Evolutionary conservation across 169 alveolate species (phyloP), one percentile per base, ranked within the genome.

Genomic region (Plasmodium adleri): DNA sequence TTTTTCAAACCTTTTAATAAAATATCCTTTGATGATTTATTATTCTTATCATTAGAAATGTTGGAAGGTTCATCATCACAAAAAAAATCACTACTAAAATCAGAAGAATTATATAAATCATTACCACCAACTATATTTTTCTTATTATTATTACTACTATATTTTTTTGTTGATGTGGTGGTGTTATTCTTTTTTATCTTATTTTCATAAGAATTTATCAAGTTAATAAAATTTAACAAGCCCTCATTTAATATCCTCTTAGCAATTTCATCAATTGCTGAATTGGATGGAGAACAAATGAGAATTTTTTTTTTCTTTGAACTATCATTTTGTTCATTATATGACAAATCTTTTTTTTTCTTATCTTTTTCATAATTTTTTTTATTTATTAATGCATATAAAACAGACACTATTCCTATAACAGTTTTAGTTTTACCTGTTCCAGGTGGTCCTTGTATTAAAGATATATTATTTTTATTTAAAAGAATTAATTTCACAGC

Each of bases 381-480:
- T 50, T 50, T 17, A 59, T 59, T 68, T 20, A 72, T 74, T 32
- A 67, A 39, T 22, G 88, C 70, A 49, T 71, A 72, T 47, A 85
- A 58, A 9, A 67, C 92, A 15, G 75, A 88, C 64, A 98, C 88
- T 20, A 98, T 93, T 39, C 99, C 99, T 28, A 97, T 88, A 50
- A 98, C 96, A 0, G 99, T 98, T 68, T 97, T 96, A 1, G 99
- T 98, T 92, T 98, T 98, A 12, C 99, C 99, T 12, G 99, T 98
- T 8, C 99, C 99, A n/a, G 99, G 99, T 6, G 99, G 99, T 1
- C 99, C 99, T 78, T 98, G 99, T 22, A 98, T 96, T 17, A 98
- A 94, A 32, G 98, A 78, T 49, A 78, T 78, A 45, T 45, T 64
- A 78, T 78, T 78, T 68, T 83, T 83, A 70, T 83, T 83, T 70